A percentile compares a stretch with the other conserved stretches of the same genome.
Conservation (phyloP, 768 basidiomycete species). For the Agaricus subrufescens region DNA sequence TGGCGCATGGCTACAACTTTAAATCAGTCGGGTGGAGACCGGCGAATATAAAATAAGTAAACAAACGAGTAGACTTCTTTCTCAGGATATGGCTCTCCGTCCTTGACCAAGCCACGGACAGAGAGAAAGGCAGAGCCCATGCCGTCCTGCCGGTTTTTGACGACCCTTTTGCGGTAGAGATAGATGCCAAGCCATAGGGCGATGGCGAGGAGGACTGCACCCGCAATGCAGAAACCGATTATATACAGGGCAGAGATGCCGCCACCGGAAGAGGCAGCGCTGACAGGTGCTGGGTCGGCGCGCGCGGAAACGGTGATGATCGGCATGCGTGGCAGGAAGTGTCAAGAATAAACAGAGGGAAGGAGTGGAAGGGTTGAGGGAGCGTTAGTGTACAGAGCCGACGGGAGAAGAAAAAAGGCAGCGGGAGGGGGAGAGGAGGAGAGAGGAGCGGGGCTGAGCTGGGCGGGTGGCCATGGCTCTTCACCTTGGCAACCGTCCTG, state of each 20-base stretch:
- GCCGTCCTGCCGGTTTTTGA: constrained; percentile 28
- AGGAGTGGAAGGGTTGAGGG: neutral
- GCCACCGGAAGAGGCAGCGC: constrained; percentile 9
- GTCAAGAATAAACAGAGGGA: neutral
- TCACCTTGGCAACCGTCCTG: too few relatives aligned
- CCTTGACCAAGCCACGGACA: constrained; percentile 42
- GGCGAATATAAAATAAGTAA: neutral
- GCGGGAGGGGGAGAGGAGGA: neutral
- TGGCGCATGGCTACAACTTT: neutral
- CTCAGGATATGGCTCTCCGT: constrained; percentile 16
- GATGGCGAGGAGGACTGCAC: constrained; percentile 32
- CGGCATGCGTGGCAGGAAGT: constrained; percentile 1
- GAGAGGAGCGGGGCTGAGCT: too few relatives aligned
- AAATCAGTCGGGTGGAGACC: neutral
- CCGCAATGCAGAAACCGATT: constrained; percentile 47
- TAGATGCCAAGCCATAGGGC: constrained; percentile 38
- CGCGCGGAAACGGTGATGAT: constrained; percentile 5
- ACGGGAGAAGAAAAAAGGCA: neutral
- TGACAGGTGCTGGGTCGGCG: neutral
- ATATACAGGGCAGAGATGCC: constrained; percentile 32
- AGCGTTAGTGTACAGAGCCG: neutral
- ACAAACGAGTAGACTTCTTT: constrained; percentile 18
- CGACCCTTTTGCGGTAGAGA: constrained; percentile 35
- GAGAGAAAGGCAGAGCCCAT: constrained; percentile 41
- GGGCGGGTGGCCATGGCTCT: too few relatives aligned